Base-by-base conservation (phyloP, 345 rosid genomes). In the Excoecaria agallocha region DNA sequence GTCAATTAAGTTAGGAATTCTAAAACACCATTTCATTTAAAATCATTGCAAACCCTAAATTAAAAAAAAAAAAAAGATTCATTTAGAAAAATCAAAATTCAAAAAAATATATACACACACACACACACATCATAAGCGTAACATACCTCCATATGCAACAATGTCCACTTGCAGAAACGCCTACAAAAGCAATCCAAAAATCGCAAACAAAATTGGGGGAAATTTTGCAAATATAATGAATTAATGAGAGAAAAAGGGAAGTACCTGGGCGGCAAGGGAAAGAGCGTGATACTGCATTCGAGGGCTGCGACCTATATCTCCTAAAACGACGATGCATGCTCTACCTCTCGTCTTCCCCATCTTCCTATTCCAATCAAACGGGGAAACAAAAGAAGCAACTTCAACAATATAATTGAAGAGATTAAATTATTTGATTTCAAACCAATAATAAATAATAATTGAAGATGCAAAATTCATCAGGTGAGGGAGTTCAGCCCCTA, bases 241-340 rank as follows among this genome's bases (percentile, higher is more conserved):
- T 4, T 7, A 15, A 50, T 19, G 6, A 50, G 3, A 12, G 48
- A 58, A 12, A 3, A 12, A 54, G 41, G 41, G 45, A 2, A 61
- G 12, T 73, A 91, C 98, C 98, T 94, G 98, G 74, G 86, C 88
- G 19, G 97, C 93, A 35, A 94, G 98, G 59, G 99, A 95, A 57
- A 95, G 94, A 51, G 97, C 92, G 68, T 94, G 99, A 79, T 88
- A 94, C 77, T 94, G 98, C 99, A 94, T 94, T 35, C 99, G 91
- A 78, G 99, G 99, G 66, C 99, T 94, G 50, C 99, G 96, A 22
- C 99, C 99, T 56, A 94, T 83, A 69, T 95, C 99, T 35, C 99
- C 99, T 55, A 95, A 83, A 49, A 95, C 98, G 61, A 95, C 99
- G 35, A 95, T 87, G 72, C 99, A 95, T 6, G 97, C 98, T 50